Conservation (phyloP, 495 filamentous ascomycete species). For the Penicillium cinerascens region DNA sequence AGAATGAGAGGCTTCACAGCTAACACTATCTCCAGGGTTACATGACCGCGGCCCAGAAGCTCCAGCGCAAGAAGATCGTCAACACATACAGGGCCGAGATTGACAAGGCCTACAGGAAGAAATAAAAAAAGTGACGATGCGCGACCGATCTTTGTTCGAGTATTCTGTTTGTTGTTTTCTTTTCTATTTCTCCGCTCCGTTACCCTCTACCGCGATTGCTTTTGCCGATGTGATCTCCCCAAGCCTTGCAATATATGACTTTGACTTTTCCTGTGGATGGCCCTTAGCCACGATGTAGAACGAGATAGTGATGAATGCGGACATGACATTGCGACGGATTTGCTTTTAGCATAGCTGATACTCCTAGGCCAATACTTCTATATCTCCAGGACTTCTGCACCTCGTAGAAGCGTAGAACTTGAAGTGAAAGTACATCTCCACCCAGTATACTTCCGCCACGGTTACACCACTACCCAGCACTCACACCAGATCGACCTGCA, state of each 20-base stretch:
- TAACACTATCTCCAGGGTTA: constrained; percentile 38
- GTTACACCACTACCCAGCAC: constrained; percentile 12
- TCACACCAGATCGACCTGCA: constrained; percentile 4
- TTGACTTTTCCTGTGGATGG: constrained; percentile 4
- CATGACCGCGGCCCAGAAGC: constrained; percentile 54
- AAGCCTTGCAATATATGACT: constrained; percentile 13
- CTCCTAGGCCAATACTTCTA: background rate
- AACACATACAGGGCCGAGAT: constrained; percentile 44
- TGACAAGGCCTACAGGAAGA: constrained; percentile 48
- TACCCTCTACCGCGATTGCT: constrained; percentile 18
- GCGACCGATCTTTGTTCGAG: background rate
- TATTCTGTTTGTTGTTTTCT: constrained; percentile 7
- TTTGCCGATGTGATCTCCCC: constrained; percentile 9
- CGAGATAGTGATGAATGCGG: constrained; percentile 21
- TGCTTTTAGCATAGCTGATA: background rate
- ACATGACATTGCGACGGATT: constrained; percentile 12
- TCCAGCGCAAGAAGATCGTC: constrained; percentile 54
- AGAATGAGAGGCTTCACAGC: background rate
- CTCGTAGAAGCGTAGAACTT: background rate
- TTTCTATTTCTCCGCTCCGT: constrained; percentile 7
- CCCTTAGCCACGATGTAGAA: constrained; percentile 18
- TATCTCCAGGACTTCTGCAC: background rate
- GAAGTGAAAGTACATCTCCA: constrained; percentile 10
- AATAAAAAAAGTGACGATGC: constrained; percentile 22
- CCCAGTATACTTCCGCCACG: constrained; percentile 13